A percentile compares a stretch with the other conserved stretches of the same genome.
phyloP scores from a whole-genome alignment of 495 filamentous ascomycete genomes.

The Lasiosphaeria hispida region DNA sequence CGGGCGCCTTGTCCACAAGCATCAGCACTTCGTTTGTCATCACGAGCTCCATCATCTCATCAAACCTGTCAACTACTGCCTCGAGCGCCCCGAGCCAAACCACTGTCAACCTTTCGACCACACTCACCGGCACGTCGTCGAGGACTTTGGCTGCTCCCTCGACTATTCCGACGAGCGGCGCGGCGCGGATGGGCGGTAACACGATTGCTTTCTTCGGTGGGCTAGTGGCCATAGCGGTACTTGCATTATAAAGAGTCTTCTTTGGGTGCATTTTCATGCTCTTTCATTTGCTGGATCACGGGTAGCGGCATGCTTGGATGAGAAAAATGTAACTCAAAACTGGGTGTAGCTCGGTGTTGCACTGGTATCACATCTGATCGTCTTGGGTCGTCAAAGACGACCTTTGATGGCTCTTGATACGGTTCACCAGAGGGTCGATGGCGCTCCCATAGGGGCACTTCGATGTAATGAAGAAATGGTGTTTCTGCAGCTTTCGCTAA shows the following conservation, averaged over 20 bases:
- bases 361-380: too few species aligned
- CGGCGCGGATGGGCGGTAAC: constrained; percentile 31
- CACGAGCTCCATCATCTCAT: constrained; percentile 15
- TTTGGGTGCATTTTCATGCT: too few species aligned
- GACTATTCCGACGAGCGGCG: constrained; percentile 29
- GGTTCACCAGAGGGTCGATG: too few species aligned
- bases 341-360: too few species aligned
- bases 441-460: too few species aligned
- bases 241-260: constrained; percentile 38
- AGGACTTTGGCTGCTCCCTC: constrained; percentile 1
- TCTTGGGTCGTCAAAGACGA: too few species aligned
- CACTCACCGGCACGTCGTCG: constrained; percentile 3
- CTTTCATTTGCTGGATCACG: too few species aligned
- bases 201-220: constrained; percentile 39
- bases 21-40: constrained; percentile 10
- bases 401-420: too few species aligned
- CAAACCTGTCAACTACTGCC: constrained; percentile 10
- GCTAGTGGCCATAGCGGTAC: constrained; percentile 39
- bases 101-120: constrained; percentile 3
- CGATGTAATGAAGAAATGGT: too few species aligned
- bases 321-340: too few species aligned
- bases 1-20: constrained; percentile 15
- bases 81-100: neutral
- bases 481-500: too few species aligned
- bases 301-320: too few species aligned